Evolutionary conservation across 441 rosid genomes (phyloP).

Genomic region (Pelargonium fulgidum): DNA sequence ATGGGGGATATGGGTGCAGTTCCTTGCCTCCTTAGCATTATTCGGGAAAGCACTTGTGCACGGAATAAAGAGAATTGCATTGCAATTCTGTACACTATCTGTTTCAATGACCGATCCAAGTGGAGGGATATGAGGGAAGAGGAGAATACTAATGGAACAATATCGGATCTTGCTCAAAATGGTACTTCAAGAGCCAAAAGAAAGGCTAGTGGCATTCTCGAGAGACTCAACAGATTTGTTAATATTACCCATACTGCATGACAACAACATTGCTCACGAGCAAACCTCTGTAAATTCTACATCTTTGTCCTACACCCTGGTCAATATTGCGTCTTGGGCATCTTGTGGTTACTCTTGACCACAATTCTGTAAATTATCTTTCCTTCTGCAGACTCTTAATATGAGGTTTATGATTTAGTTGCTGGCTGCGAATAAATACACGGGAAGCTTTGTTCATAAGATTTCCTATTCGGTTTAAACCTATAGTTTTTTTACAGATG

Average conservation of each 20-base stretch:
- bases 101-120: constrained; percentile 61
- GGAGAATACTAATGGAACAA: constrained; percentile 49
- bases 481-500: background rate
- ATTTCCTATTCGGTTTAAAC: constrained; percentile 10
- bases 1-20: constrained; percentile 64
- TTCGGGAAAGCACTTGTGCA: constrained; percentile 61
- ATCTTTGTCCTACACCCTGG: constrained; percentile 14
- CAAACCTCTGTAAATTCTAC: constrained; percentile 48
- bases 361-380: constrained; percentile 39
- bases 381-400: constrained; percentile 18
- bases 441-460: constrained; percentile 20
- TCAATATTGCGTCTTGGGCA: constrained; percentile 5
- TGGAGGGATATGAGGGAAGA: constrained; percentile 70
- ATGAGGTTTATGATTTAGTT: constrained; percentile 28
- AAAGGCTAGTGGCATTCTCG: constrained; percentile 75
- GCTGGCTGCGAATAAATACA: constrained; percentile 35
- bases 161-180: constrained; percentile 60
- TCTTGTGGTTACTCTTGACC: constrained; percentile 15
- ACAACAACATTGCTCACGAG: constrained; percentile 17
- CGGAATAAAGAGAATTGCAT: constrained; percentile 82
- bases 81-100: constrained; percentile 64
- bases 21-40: constrained; percentile 60
- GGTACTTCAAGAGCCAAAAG: constrained; percentile 92
- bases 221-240: constrained; percentile 55
- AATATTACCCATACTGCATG: constrained; percentile 83